phyloP scores from a whole-genome alignment of 331 rosid species.

The Malus hybrid region DNA sequence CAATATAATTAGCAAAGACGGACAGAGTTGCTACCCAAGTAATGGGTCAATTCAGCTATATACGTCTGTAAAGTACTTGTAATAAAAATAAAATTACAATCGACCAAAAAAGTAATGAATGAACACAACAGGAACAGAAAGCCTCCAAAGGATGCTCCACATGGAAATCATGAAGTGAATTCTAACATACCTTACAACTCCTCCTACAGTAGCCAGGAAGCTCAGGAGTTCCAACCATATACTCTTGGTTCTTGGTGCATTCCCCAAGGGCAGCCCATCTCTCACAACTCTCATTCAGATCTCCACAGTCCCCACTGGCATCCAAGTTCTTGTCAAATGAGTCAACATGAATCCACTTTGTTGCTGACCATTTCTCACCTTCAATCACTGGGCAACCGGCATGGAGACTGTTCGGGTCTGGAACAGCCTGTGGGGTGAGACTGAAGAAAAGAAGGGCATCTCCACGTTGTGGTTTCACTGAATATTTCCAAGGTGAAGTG shows the following conservation, averaged over 20 bases:
- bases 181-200: conserved; percentile 71
- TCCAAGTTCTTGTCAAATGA: conserved; percentile 60
- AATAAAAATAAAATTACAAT: conserved; percentile 2
- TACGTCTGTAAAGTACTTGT: conserved; percentile 4
- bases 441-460: conserved; percentile 92
- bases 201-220: conserved; percentile 84
- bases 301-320: conserved; percentile 48
- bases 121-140: conserved; percentile 9
- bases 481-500: not conserved
- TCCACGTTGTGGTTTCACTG: conserved; percentile 80
- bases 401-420: conserved; percentile 66
- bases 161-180: conserved; percentile 11
- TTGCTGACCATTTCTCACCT: conserved; percentile 97
- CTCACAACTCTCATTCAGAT: conserved; percentile 66
- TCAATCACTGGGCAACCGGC: conserved; percentile 88
- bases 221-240: conserved; percentile 82
- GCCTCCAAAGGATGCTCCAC: not conserved
- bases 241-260: conserved; percentile 78
- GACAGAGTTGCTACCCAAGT: too few relatives aligned
- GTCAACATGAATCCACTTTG: conserved; percentile 88
- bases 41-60: not conserved
- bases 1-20: not conserved
- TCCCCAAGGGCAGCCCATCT: conserved; percentile 98
- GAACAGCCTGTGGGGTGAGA: conserved; percentile 62
- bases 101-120: conserved; percentile 2